A percentile compares a stretch with the other conserved stretches of the same genome.
These are phyloP conservation scores for Phellinidium pouzarii DNA, from an alignment of 1,284 basidiomycete genomes.

Conservation along the genomic window DNA sequence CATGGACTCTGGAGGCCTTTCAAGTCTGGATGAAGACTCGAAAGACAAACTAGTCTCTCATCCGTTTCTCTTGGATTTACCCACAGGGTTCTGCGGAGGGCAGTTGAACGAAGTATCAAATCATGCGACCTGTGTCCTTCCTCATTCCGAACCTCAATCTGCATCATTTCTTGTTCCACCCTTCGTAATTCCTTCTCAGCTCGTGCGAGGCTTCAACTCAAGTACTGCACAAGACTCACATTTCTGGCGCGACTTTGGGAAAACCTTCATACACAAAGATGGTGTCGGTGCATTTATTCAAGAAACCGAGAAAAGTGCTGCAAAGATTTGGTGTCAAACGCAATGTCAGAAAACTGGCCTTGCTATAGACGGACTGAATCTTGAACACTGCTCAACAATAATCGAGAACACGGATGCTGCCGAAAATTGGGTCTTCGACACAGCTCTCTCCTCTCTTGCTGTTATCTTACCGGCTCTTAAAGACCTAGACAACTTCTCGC, in stretches of 20 bases:
- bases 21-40: slow-evolving; percentile 11
- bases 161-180: slow-evolving; percentile 51
- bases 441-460: slow-evolving; percentile 23
- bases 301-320: slow-evolving; percentile 1
- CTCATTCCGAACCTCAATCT: slow-evolving; percentile 23
- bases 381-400: slow-evolving; percentile 2
- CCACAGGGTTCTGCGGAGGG: slow-evolving; percentile 15
- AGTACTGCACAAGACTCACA: slow-evolving; percentile 20
- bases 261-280: slow-evolving; percentile 24
- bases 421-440: background rate
- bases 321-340: slow-evolving; percentile 10
- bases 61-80: slow-evolving; percentile 14
- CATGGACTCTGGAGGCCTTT: slow-evolving; percentile 11
- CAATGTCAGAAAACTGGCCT: slow-evolving; percentile 10
- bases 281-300: slow-evolving; percentile 7
- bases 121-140: slow-evolving; percentile 13
- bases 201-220: slow-evolving; percentile 27
- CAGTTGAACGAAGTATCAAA: background rate
- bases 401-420: background rate
- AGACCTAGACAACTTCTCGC: slow-evolving; percentile 36
- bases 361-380: background rate
- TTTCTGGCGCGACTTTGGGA: slow-evolving; percentile 41
- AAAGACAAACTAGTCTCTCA: slow-evolving; percentile 11
- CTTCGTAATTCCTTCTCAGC: slow-evolving; percentile 38
- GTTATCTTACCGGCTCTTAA: slow-evolving; percentile 33